These are phyloP conservation scores for Pythium aphanidermatum DNA, from an alignment of 352 stramenopile species.

Conservation along the genomic window DNA sequence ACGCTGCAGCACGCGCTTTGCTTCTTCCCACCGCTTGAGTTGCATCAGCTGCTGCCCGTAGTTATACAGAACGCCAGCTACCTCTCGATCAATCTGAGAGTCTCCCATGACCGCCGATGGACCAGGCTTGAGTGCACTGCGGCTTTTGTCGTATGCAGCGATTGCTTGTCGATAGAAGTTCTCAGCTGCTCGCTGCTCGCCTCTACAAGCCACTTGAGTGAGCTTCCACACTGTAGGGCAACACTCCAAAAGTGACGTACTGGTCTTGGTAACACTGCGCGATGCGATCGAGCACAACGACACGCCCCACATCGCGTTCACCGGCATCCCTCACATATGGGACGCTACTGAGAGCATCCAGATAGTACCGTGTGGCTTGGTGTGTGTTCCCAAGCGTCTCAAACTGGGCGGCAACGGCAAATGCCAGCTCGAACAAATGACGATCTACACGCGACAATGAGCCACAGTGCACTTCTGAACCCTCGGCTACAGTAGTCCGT, in stretches of 20 bases:
- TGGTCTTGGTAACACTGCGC: conserved; percentile 72
- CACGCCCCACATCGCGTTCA: conserved; percentile 31
- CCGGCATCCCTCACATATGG: conserved; percentile 23
- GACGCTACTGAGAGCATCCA: conserved; percentile 53
- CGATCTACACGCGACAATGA: no score
- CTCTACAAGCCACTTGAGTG: conserved; percentile 14
- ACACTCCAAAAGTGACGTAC: conserved; percentile 19
- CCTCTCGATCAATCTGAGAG: conserved; percentile 22
- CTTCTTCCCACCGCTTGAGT: conserved; percentile 24
- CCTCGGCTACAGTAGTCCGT: no score
- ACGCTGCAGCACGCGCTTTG: conserved; percentile 6
- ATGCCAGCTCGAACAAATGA: conserved; percentile 73
- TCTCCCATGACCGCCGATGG: not conserved
- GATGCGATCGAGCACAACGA: conserved; percentile 76
- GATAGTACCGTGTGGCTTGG: conserved; percentile 58
- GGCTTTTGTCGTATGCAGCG: conserved; percentile 18
- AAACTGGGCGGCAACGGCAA: conserved; percentile 71
- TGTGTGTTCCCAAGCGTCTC: conserved; percentile 37
- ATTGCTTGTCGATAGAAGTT: conserved; percentile 39
- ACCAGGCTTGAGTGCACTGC: not conserved
- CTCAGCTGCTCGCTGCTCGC: conserved; percentile 24
- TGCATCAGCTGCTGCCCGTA: conserved; percentile 27
- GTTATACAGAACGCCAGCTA: conserved; percentile 26
- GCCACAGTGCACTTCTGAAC: no score
- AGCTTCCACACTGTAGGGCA: no score